Base-by-base conservation (phyloP, 2,329 filamentous ascomycete genomes). In the Hypoxylon sp. region DNA sequence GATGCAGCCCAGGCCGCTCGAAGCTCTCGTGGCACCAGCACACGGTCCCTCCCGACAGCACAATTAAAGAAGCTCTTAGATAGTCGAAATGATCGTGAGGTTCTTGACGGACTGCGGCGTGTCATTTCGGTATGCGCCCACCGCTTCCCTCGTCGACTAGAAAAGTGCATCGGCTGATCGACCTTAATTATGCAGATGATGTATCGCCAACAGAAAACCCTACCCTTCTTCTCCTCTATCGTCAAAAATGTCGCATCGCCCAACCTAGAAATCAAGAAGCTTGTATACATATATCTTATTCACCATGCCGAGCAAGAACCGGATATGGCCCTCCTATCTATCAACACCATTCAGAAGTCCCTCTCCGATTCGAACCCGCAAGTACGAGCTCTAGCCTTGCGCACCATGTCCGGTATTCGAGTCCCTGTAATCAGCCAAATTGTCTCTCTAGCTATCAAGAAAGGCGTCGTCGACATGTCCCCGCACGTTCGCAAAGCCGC, bases 311-410 rank as follows among this genome's bases (percentile, higher is more conserved):
- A 97, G 71, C 86, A 91, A 59, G 94, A 97, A 67, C 94, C 93
- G 50, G 94, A 99, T 73, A 89, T 97, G 34, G 92, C 94, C 13
- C 82, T 99, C 26, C 82, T 99, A 32, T 96, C 92, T 51, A 97
- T 99, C 81, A 99, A 99, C 74, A 96, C 94, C 5, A 97, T 99
- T 63, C 94, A 99, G 69, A 97, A 97, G 73, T 96, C 93, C 7
- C 83, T 99, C 51, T 96, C 91, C 16, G 94, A 99, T 72, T 80
- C 87, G 50, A 97, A 92, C 69, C 90, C 94, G 1, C 89, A 96
- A 67, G 86, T 97, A 13, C 87, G 94, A 61, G 91, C 93, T 15
- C 87, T 99, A 65, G 94, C 94, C 0, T 79, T 99, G 56, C 90
- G 92, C 58, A 96, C 94, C 60, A 99, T 99, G 93, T 95, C 92